Evolutionary conservation across 257 asterid species (phyloP).

Genomic region (Nicotiana attenuata): DNA sequence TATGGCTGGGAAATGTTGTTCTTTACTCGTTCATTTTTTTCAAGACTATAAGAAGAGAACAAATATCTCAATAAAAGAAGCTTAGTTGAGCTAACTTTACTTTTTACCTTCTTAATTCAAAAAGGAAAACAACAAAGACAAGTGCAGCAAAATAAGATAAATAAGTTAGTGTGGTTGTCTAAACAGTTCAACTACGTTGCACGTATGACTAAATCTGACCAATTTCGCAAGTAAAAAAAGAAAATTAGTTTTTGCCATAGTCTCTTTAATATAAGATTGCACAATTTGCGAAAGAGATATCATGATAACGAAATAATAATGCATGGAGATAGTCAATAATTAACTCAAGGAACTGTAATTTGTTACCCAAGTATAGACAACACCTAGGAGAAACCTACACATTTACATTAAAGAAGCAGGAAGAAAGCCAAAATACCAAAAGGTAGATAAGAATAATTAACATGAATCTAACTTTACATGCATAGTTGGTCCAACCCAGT

Average conservation of each 20-base stretch:
- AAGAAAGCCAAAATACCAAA: not conserved
- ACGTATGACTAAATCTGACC: not conserved
- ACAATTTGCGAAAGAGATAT: not conserved
- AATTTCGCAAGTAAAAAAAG: not conserved
- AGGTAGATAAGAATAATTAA: not conserved
- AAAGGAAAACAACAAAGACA: not conserved
- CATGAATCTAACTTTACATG: slow-evolving; percentile 2
- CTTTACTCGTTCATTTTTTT: not conserved
- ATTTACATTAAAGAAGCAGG: not conserved
- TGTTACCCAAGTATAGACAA: slow-evolving; percentile 3
- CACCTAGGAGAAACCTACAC: not conserved
- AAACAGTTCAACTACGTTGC: not conserved
- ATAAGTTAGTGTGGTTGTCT: too few relatives aligned
- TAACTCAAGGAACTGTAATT: not conserved
- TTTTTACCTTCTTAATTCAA: not conserved
- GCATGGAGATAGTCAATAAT: not conserved
- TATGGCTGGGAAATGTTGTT: too few relatives aligned
- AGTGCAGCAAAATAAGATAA: too few relatives aligned
- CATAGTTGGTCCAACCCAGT: not conserved
- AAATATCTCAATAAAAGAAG: not conserved
- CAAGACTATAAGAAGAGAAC: not conserved
- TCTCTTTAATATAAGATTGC: not conserved
- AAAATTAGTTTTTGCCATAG: not conserved
- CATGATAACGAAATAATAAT: not conserved
- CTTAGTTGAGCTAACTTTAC: not conserved